Base-by-base conservation (phyloP, 345 rosid species). In the Eucalyptus guilfoylei region DNA sequence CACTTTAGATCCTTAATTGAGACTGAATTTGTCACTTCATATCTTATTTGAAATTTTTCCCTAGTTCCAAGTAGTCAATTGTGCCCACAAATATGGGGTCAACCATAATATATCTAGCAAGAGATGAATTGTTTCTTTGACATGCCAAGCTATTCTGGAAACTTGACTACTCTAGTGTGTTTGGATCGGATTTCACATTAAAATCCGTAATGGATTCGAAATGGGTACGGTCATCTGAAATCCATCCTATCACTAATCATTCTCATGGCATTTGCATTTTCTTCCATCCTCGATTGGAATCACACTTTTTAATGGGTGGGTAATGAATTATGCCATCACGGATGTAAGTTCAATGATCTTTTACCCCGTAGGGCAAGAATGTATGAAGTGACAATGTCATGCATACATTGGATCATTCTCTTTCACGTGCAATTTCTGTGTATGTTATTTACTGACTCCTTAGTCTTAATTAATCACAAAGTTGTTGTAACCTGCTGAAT, bases 401-500 rank as follows among this genome's bases (percentile, higher is more conserved):
- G 21, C 54, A 50, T 50, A 50, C 54, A 50, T 50, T 50, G 15
- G n/a, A 24, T 58, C 64, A 26, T 58, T 58, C 64, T 58, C 1
- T 58, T 2, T 28, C 30, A 28, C n/a, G 0, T 58, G 15, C n/a
- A 26, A 58, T 58, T 58, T 24, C 0, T 24, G 4, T 12, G 14
- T n/a, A n/a, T 58, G 2, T 8, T 58, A 24, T 58, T 26, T 24
- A 58, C 1, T 0, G 4, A 26, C n/a, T 24, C 64, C 14, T 58
- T 58, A 24, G 30, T 58, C n/a, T 11, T 14, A 0, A 26, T 58
- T 58, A 58, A 54, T 54, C 1, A 54, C 64, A 11, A 28, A 58
- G 64, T 58, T 58, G 2, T 58, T 5, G n/a, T 24, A 1, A 50
- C 4, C 0, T 50, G 21, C 2, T 16, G 54, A 0, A 16, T 50